phyloP scores from a whole-genome alignment of 352 stramenopile genomes.

The Globisporangium iwayamae region DNA sequence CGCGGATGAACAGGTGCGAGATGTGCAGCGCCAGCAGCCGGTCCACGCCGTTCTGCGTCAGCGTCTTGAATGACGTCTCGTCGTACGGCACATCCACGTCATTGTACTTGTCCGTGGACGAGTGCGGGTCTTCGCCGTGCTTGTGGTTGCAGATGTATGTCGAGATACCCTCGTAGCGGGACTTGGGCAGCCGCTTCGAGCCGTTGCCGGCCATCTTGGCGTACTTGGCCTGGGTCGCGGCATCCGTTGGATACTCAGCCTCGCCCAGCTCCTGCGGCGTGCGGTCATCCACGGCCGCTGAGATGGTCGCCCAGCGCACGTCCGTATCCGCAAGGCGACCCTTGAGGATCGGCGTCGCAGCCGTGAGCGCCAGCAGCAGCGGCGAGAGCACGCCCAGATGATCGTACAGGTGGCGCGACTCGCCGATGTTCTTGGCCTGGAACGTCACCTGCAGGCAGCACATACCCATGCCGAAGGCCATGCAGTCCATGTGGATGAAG shows the following conservation, averaged over 20 bases:
- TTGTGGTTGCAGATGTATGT: constrained; percentile 91
- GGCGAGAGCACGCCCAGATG: constrained; percentile 98
- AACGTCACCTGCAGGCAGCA: constrained; percentile 99
- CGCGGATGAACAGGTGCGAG: constrained; percentile 98
- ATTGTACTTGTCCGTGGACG: constrained; percentile 86
- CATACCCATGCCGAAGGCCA: constrained; percentile 99
- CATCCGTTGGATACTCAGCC: constrained; percentile 32
- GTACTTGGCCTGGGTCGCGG: constrained; percentile 65
- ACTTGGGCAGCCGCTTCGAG: constrained; percentile 93
- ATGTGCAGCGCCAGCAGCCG: constrained; percentile 96
- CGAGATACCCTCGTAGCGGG: constrained; percentile 90
- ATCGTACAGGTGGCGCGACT: constrained; percentile 99
- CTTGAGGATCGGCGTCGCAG: constrained; percentile 97
- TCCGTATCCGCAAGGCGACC: constrained; percentile 91
- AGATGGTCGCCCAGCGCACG: constrained; percentile 96
- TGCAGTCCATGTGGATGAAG: constrained; percentile 99
- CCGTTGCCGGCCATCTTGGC: constrained; percentile 92
- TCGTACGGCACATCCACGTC: constrained; percentile 96
- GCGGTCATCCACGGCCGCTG: constrained; percentile 95
- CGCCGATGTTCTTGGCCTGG: constrained; percentile 96
- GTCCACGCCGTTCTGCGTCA: constrained; percentile 93
- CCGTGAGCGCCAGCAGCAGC: constrained; percentile 98
- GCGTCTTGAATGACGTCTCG: constrained; percentile 88
- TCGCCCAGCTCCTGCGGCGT: constrained; percentile 78
- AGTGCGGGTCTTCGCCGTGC: constrained; percentile 67